Evolutionary conservation across 176 grass and related monocot species (phyloP).

Genomic region (Urochloa ruziziensis): DNA sequence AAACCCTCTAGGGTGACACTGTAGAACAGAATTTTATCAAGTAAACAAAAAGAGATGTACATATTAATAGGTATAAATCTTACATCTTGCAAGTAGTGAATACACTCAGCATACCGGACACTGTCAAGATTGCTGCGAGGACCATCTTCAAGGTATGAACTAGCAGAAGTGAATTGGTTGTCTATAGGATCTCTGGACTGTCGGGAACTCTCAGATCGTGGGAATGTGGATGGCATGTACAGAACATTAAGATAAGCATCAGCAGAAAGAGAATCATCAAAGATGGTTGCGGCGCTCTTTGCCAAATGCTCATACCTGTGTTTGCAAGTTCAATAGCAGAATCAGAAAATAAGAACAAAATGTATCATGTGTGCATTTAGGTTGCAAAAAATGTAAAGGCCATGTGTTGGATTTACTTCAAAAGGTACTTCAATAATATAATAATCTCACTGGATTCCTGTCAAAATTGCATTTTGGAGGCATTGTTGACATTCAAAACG

Average conservation of each 20-base stretch:
- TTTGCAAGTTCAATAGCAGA: slow-evolving; percentile 28
- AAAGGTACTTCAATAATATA: not conserved
- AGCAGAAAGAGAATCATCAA: slow-evolving; percentile 98
- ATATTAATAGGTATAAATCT: slow-evolving; percentile 36
- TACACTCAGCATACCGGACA: slow-evolving; percentile 78
- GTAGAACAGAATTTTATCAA: slow-evolving; percentile 12
- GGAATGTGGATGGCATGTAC: slow-evolving; percentile 93
- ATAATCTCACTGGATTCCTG: not conserved
- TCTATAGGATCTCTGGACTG: slow-evolving; percentile 54
- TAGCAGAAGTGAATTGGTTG: slow-evolving; percentile 37
- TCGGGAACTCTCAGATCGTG: slow-evolving; percentile 77
- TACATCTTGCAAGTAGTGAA: slow-evolving; percentile 97
- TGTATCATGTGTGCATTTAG: not conserved
- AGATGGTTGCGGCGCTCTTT: slow-evolving; percentile 81
- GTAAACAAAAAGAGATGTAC: slow-evolving; percentile 3
- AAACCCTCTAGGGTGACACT: not conserved
- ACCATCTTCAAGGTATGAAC: slow-evolving; percentile 66
- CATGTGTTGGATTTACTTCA: not conserved
- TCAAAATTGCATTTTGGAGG: not conserved
- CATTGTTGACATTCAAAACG: not conserved
- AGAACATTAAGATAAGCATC: slow-evolving; percentile 96
- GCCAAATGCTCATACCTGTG: slow-evolving; percentile 93
- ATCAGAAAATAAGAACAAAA: slow-evolving; percentile 23
- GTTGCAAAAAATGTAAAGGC: not conserved
- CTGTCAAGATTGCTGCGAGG: slow-evolving; percentile 85